These are phyloP conservation scores for Allantophomopsis lycopodina DNA, from an alignment of 2,329 filamentous ascomycete species.

Conservation along the genomic window DNA sequence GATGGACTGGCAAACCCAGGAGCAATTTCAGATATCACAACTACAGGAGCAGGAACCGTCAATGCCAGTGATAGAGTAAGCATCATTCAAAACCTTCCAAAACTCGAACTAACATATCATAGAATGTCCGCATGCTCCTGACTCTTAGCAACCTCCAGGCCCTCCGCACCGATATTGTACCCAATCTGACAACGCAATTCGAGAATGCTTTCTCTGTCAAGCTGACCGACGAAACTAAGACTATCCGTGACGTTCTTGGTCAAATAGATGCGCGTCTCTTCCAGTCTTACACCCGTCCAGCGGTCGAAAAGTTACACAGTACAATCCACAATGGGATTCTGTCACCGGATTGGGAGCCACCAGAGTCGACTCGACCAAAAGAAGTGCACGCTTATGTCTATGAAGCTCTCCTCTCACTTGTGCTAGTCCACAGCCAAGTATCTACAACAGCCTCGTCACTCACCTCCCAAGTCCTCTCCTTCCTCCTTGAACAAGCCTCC, in stretches of 20 bases:
- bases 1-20: constrained; percentile 17
- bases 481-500: constrained; percentile 73
- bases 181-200: constrained; percentile 80
- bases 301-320: constrained; percentile 50
- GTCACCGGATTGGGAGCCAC: constrained; percentile 56
- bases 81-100: constrained; percentile 4
- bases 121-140: constrained; percentile 87
- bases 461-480: constrained; percentile 69
- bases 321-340: constrained; percentile 64
- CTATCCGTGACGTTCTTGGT: constrained; percentile 75
- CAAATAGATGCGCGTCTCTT: constrained; percentile 90
- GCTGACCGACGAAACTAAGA: constrained; percentile 84
- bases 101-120: constrained; percentile 14
- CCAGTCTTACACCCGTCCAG: constrained; percentile 77
- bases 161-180: constrained; percentile 70
- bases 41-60: constrained; percentile 31
- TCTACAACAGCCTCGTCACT: constrained; percentile 66
- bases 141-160: constrained; percentile 86
- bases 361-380: constrained; percentile 40
- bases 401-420: constrained; percentile 68
- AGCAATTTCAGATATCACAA: constrained; percentile 19
- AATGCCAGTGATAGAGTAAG: constrained; percentile 38
- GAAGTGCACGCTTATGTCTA: constrained; percentile 85
- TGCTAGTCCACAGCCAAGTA: constrained; percentile 84
- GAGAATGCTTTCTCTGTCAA: constrained; percentile 91